Evolutionary conservation across 495 filamentous ascomycete genomes (phyloP).

Genomic region (Penicillium malachiteum): DNA sequence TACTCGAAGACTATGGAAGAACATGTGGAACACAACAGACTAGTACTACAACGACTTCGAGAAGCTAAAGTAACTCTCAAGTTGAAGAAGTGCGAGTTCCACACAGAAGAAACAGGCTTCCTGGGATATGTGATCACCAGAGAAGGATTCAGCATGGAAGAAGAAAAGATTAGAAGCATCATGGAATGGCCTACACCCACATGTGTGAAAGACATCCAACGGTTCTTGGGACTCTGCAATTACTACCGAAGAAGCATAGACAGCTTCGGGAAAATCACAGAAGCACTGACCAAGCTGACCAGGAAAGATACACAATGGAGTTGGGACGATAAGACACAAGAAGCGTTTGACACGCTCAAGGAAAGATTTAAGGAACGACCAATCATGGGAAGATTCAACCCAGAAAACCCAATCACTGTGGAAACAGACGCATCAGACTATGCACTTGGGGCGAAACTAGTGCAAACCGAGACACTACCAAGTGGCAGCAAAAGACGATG

Average conservation of each 20-base stretch:
- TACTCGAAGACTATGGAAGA: neutral
- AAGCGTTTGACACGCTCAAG: slow-evolving; percentile 15
- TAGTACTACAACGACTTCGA: neutral
- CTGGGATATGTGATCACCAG: slow-evolving; percentile 10
- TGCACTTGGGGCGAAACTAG: neutral
- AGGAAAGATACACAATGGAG: slow-evolving; percentile 10
- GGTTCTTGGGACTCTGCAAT: slow-evolving; percentile 11
- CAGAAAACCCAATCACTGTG: slow-evolving; percentile 5
- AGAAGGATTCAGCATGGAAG: slow-evolving; percentile 9
- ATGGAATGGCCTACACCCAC: slow-evolving; percentile 3
- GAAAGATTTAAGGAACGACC: neutral
- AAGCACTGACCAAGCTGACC: slow-evolving; percentile 2
- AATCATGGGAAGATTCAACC: slow-evolving; percentile 10
- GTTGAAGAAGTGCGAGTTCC: slow-evolving; percentile 6
- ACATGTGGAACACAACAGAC: neutral
- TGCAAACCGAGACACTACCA: no score
- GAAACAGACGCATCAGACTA: slow-evolving; percentile 18
- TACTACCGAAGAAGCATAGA: slow-evolving; percentile 17
- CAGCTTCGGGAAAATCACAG: slow-evolving; percentile 3
- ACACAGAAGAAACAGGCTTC: slow-evolving; percentile 9
- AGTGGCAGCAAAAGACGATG: no score
- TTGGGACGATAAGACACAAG: slow-evolving; percentile 3
- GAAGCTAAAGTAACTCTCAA: neutral
- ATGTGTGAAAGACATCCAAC: slow-evolving; percentile 11
- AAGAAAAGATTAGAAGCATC: slow-evolving; percentile 14